A percentile compares a stretch with the other conserved stretches of the same genome.
These are phyloP conservation scores for Arachis stenosperma DNA, from an alignment of 306 rosid species.

Conservation along the genomic window DNA sequence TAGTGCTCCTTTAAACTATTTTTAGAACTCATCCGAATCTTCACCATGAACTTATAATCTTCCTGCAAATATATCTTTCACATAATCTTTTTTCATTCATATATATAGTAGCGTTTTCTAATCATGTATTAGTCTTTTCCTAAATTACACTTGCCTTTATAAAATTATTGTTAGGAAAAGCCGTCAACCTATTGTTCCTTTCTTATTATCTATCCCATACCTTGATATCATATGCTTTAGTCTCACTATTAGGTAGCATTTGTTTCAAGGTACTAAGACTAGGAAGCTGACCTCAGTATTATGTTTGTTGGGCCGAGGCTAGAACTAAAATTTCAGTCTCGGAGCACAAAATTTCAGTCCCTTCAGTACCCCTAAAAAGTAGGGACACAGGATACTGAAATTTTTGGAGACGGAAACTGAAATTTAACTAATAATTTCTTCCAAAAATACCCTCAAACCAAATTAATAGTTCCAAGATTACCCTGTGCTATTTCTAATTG, in stretches of 20 bases:
- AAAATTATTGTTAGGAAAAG: not conserved
- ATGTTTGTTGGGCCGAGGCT: too few species aligned
- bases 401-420: too few species aligned
- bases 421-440: too few species aligned
- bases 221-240: constrained; percentile 2
- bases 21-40: not conserved
- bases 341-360: too few species aligned
- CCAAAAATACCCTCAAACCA: too few species aligned
- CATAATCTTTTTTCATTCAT: not conserved
- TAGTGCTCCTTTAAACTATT: constrained; percentile 24
- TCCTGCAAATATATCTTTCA: constrained; percentile 3
- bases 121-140: not conserved
- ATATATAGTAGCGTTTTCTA: constrained; percentile 2
- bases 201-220: not conserved
- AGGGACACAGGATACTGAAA: too few species aligned
- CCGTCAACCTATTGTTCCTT: not conserved
- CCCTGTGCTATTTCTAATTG: too few species aligned
- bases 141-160: constrained; percentile 2
- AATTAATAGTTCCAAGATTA: too few species aligned
- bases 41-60: not conserved
- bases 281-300: too few species aligned
- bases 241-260: not conserved
- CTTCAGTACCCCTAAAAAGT: too few species aligned
- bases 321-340: too few species aligned
- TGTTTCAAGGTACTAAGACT: too few species aligned